Evolutionary conservation across 2,329 filamentous ascomycete species (phyloP), one percentile per base, ranked within the genome.

Genomic region (Rachicladosporium sp.): DNA sequence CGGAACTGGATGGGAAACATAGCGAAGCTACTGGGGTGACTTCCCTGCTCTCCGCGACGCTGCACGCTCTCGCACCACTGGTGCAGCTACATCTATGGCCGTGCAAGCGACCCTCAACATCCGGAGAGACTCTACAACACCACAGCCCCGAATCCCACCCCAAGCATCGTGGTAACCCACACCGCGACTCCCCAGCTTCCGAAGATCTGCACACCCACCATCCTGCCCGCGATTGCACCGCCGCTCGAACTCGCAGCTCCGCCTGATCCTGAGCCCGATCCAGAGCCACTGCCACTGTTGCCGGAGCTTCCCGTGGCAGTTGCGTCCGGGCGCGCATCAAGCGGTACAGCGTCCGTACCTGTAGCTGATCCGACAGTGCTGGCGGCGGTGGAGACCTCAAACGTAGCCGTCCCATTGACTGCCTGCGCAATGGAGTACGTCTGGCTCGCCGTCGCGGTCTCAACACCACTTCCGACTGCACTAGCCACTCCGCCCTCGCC

Each of bases 311-410:
- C 31, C 4, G 31, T 15, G 6, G 31, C 31, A 7, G 39, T 34
- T 15, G 30, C 37, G 4, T 31, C 15, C 2, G 38, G 31, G 9
- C 41, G 36, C 6, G 52, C 53, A 29, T 46, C 43, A 3, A 39
- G 44, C 5, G 55, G 55, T 3, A 56, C 46, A 10, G 55, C 55
- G 13, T 46, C 51, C 6, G 48, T 48, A n/a, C 55, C 55, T 8
- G 55, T 56, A 7, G 54, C 55, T 2, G 46, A 47, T 4, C 54
- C 55, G 3, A 57, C 37, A 4, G 55, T 44, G n/a, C 48, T 48
- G 4, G 35, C 37, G 21, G 43, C 46, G 2, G 50, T 54, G 30
- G 40, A 48, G 15, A 46, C 53, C 3, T 34, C 27, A 35, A 50
- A 54, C 19, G 40, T 44, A 8, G 33, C 43, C 4, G 51, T 47